phyloP scores from a whole-genome alignment of 1,284 basidiomycete species.

The Fomitiporia mediterranea region DNA sequence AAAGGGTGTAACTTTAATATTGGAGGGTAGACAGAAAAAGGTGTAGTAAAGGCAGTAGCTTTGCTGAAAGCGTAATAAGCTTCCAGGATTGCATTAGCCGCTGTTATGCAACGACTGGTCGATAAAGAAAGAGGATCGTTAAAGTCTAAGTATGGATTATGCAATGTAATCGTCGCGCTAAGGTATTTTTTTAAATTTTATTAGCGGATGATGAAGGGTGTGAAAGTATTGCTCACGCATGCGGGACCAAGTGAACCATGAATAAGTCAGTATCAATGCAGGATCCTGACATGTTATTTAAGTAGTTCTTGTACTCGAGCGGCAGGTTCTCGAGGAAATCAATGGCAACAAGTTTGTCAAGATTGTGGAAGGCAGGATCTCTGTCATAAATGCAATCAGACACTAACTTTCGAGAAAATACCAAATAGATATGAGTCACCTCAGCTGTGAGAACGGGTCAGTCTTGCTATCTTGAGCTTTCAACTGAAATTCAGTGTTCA shows the following conservation, averaged over 20 bases:
- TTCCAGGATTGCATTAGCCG: constrained; percentile 64
- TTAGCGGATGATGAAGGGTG: constrained; percentile 9
- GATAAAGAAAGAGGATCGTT: constrained; percentile 57
- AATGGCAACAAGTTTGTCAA: constrained; percentile 60
- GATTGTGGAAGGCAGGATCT: constrained; percentile 55
- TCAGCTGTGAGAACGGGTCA: constrained; percentile 31
- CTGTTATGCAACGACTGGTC: constrained; percentile 63
- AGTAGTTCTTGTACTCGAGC: constrained; percentile 54
- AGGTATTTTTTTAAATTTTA: constrained; percentile 11
- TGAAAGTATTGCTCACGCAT: constrained; percentile 54
- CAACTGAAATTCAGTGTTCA: constrained; percentile 67
- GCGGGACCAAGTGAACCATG: constrained; percentile 77
- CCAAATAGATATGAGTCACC: background rate
- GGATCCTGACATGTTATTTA: constrained; percentile 48
- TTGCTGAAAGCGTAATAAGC: constrained; percentile 64
- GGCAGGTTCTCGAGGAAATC: constrained; percentile 70
- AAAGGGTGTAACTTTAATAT: constrained; percentile 75
- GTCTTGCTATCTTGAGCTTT: constrained; percentile 46
- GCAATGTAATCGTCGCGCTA: constrained; percentile 79
- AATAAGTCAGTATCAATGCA: constrained; percentile 74
- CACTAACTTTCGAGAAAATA: constrained; percentile 38
- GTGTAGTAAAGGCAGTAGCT: constrained; percentile 60
- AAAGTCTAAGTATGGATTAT: constrained; percentile 76
- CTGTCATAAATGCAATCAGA: background rate
- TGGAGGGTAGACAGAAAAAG: constrained; percentile 3